A percentile compares a stretch with the other conserved stretches of the same genome.
phyloP scores from a whole-genome alignment of 164 flowering plant species.

The Tinospora cordifolia region DNA sequence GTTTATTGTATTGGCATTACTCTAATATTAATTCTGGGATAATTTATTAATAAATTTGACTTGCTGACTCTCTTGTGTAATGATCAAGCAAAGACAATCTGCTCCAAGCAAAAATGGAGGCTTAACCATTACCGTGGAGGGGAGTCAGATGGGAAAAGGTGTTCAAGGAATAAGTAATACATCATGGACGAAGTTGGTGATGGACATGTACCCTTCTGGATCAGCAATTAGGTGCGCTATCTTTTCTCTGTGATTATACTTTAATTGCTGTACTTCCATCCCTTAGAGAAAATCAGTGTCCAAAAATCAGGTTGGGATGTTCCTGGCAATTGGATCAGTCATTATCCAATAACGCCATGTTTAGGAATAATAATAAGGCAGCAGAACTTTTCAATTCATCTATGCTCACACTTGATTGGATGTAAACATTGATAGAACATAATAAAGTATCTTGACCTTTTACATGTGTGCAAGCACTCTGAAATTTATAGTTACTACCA shows the following conservation, averaged over 20 bases:
- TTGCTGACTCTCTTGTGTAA: slow-evolving; percentile 27
- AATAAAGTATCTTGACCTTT: background rate
- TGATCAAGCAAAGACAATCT: slow-evolving; percentile 89
- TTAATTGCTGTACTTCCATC: background rate
- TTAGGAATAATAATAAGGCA: background rate
- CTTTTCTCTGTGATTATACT: background rate
- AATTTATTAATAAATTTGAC: background rate
- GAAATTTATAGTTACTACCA: no score
- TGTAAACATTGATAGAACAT: background rate
- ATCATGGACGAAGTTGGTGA: slow-evolving; percentile 72
- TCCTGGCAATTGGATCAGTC: background rate
- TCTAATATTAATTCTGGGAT: background rate
- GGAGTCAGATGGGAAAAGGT: slow-evolving; percentile 37
- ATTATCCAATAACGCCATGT: background rate
- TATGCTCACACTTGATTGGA: background rate
- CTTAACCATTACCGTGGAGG: slow-evolving; percentile 39
- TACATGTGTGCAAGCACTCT: background rate
- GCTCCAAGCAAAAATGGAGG: slow-evolving; percentile 71
- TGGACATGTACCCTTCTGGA: slow-evolving; percentile 77
- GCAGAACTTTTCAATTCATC: background rate
- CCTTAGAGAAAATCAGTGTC: background rate
- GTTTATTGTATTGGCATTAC: background rate
- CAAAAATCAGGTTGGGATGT: background rate
- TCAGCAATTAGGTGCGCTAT: slow-evolving; percentile 51
- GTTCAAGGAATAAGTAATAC: slow-evolving; percentile 28